These are phyloP conservation scores for Penicillium verhagenii DNA, from an alignment of 495 filamentous ascomycete genomes.

Conservation along the genomic window DNA sequence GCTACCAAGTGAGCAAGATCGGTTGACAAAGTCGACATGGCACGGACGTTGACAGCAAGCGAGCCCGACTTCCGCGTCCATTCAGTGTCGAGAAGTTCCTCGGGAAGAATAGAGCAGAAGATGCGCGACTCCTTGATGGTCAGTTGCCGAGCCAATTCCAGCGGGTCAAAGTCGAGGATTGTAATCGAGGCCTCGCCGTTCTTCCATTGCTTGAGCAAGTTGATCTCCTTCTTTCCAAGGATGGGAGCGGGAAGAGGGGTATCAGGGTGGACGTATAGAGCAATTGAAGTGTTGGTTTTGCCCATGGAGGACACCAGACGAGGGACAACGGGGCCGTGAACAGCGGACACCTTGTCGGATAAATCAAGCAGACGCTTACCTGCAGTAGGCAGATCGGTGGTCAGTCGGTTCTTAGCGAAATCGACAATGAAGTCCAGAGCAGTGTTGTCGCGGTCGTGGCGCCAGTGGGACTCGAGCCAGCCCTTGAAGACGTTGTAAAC, in stretches of 20 bases:
- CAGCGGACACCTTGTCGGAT: conserved; percentile 75
- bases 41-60: conserved; percentile 85
- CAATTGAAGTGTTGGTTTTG: conserved; percentile 75
- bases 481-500: conserved; percentile 97
- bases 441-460: conserved; percentile 69
- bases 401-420: conserved; percentile 76
- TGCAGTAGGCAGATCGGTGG: conserved; percentile 66
- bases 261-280: conserved; percentile 66
- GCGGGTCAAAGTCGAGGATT: conserved; percentile 89
- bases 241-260: conserved; percentile 66
- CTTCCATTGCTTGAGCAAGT: conserved; percentile 72
- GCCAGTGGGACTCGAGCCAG: conserved; percentile 97
- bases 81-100: conserved; percentile 89
- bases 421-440: conserved; percentile 71
- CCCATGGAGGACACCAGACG: conserved; percentile 84
- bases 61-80: conserved; percentile 85
- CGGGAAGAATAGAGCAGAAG: conserved; percentile 88
- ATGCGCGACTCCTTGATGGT: conserved; percentile 92
- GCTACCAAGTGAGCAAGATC: conserved; percentile 90
- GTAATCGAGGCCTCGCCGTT: conserved; percentile 64
- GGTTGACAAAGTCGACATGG: conserved; percentile 90
- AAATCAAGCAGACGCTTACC: conserved; percentile 77
- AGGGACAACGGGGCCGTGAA: conserved; percentile 75
- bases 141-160: conserved; percentile 89
- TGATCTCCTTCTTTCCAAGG: conserved; percentile 72